Evolutionary conservation across 1,139 yeast genomes (phyloP).

Genomic region (Meyerozyma smithsonii): DNA sequence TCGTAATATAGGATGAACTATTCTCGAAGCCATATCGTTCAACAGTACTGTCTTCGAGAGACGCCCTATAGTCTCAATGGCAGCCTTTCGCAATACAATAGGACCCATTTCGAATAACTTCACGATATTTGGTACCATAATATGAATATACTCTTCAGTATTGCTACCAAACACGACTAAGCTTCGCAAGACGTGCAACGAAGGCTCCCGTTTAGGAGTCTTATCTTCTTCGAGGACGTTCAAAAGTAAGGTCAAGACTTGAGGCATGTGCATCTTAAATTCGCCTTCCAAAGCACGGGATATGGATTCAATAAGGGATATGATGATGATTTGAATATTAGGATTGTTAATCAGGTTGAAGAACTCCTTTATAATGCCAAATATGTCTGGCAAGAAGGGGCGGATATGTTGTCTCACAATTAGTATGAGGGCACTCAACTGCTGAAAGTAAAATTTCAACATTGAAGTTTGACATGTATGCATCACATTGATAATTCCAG

Average conservation of each 20-base stretch:
- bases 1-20: slow-evolving; percentile 80
- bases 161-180: slow-evolving; percentile 87
- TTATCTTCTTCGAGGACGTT: slow-evolving; percentile 78
- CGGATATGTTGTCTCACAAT: slow-evolving; percentile 90
- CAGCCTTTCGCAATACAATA: slow-evolving; percentile 58
- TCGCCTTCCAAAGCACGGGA: slow-evolving; percentile 89
- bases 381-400: slow-evolving; percentile 75
- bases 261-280: slow-evolving; percentile 78
- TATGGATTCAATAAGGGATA: slow-evolving; percentile 76
- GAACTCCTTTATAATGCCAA: slow-evolving; percentile 69
- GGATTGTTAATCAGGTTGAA: slow-evolving; percentile 50
- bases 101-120: slow-evolving; percentile 71
- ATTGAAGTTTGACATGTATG: slow-evolving; percentile 75
- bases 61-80: slow-evolving; percentile 82
- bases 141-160: slow-evolving; percentile 83
- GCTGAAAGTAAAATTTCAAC: slow-evolving; percentile 87
- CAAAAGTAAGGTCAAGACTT: slow-evolving; percentile 68
- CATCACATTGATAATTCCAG: slow-evolving; percentile 85
- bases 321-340: slow-evolving; percentile 72
- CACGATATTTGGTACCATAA: slow-evolving; percentile 80
- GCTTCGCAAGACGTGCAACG: slow-evolving; percentile 75
- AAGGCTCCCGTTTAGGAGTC: slow-evolving; percentile 57
- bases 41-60: slow-evolving; percentile 69
- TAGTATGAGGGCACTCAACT: slow-evolving; percentile 69
- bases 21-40: slow-evolving; percentile 86